Evolutionary conservation across 2,329 filamentous ascomycete species (phyloP).

Genomic region (Pseudogymnoascus sp.): DNA sequence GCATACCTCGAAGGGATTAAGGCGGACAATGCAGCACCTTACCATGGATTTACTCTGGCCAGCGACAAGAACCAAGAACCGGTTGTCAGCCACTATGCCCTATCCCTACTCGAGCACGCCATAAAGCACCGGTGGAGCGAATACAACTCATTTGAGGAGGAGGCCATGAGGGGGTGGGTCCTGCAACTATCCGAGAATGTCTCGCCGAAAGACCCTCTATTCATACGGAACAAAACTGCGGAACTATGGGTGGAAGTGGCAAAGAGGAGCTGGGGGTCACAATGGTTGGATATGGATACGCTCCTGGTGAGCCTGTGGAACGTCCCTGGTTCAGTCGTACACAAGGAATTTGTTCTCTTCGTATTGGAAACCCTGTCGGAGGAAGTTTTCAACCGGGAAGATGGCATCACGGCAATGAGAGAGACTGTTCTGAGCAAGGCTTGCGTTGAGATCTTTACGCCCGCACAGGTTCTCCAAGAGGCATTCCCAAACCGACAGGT

Average conservation of each 20-base stretch:
- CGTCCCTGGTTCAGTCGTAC: slow-evolving; percentile 48
- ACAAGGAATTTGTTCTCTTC: slow-evolving; percentile 80
- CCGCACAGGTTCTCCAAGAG: slow-evolving; percentile 63
- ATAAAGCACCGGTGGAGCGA: slow-evolving; percentile 78
- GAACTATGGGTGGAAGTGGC: slow-evolving; percentile 93
- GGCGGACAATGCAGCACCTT: slow-evolving; percentile 66
- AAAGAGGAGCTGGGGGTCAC: slow-evolving; percentile 83
- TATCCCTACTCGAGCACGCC: slow-evolving; percentile 84
- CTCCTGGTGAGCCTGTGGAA: slow-evolving; percentile 80
- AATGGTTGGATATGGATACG: slow-evolving; percentile 93
- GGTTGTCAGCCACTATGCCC: slow-evolving; percentile 84
- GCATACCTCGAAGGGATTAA: slow-evolving; percentile 82
- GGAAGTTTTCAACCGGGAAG: slow-evolving; percentile 87
- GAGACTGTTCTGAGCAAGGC: slow-evolving; percentile 79
- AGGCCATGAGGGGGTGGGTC: slow-evolving; percentile 66
- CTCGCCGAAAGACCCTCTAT: slow-evolving; percentile 64
- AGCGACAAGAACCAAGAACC: slow-evolving; percentile 66
- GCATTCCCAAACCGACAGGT: slow-evolving; percentile 64
- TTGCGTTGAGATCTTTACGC: slow-evolving; percentile 90
- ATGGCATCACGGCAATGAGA: slow-evolving; percentile 73
- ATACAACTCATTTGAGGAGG: slow-evolving; percentile 60
- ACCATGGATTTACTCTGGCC: slow-evolving; percentile 77
- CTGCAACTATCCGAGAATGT: slow-evolving; percentile 68
- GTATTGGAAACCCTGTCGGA: slow-evolving; percentile 89
- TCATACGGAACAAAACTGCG: slow-evolving; percentile 86